phyloP scores from a whole-genome alignment of 768 basidiomycete species.

The Sarcomyxa edulis region DNA sequence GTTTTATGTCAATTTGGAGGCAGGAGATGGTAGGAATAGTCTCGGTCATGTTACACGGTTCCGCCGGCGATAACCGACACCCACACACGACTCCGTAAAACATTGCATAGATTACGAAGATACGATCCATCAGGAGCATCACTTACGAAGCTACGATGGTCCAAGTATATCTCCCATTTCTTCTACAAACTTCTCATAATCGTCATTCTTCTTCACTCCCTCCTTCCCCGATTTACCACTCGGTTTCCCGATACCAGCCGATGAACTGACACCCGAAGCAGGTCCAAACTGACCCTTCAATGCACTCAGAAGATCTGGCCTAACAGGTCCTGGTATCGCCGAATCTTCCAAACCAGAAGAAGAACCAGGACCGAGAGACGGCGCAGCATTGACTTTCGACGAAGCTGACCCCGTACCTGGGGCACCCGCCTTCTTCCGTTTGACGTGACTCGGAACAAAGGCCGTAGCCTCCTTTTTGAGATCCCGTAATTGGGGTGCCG shows the following conservation, averaged over 20 bases:
- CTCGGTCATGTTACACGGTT: too few species aligned
- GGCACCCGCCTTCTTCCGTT: slow-evolving; percentile 57
- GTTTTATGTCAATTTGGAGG: too few species aligned
- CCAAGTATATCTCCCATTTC: slow-evolving; percentile 68
- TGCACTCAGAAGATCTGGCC: slow-evolving; percentile 64
- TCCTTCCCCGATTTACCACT: slow-evolving; percentile 18
- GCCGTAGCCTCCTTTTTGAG: slow-evolving; percentile 92
- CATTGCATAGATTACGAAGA: too few species aligned
- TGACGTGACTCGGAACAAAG: slow-evolving; percentile 81
- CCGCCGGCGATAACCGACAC: too few species aligned
- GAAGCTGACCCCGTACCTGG: slow-evolving; percentile 21
- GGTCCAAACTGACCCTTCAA: slow-evolving; percentile 58
- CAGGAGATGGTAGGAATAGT: too few species aligned
- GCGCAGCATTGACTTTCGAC: slow-evolving; percentile 59
- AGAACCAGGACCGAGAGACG: slow-evolving; percentile 34
- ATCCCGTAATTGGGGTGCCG: slow-evolving; percentile 85
- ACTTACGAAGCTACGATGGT: slow-evolving; percentile 18
- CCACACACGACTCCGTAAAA: too few species aligned
- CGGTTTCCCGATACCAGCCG: slow-evolving; percentile 11
- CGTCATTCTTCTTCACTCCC: slow-evolving; percentile 46
- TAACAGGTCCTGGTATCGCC: slow-evolving; percentile 28
- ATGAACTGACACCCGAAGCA: slow-evolving; percentile 18
- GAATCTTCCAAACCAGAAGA: slow-evolving; percentile 23
- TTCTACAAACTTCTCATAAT: slow-evolving; percentile 73
- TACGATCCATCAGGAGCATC: too few species aligned